Evolutionary conservation across 2,329 filamentous ascomycete genomes (phyloP), one percentile per base, ranked within the genome.

Genomic region (Byssochlamys sp.): DNA sequence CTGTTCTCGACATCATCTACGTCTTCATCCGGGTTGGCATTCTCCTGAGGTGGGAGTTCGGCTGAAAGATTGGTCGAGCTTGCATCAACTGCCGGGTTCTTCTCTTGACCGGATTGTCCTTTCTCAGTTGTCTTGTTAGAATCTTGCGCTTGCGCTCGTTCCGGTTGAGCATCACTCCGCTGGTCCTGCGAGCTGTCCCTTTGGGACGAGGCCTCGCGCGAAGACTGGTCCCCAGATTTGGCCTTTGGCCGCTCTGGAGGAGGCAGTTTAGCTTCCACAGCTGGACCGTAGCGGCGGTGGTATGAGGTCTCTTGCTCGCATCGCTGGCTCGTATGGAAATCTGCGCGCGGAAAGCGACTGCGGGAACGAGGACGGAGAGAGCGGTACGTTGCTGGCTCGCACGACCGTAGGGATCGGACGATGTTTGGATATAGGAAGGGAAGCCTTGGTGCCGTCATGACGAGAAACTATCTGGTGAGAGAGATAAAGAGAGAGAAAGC

Each of bases 401-500:
- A 83, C 68, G 71, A 71, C 67, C 79, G 77, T 61, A 79, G 70
- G 14, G 79, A 77, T 56, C 84, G 83, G 71, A 86, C 82, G 56
- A 89, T 72, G 63, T 84, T 83, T 52, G 87, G 85, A 63, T 88
- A 89, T 19, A 89, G 77, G 66, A 89, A 89, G 14, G 83, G 82
- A 59, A 89, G 76, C 66, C 86, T 80, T 59, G 78, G 75, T 26
- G 81, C 78, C 61, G 85, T 79, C 84, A 89, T 89, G 60, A 65
- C 70, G 55, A 52, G 52, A 52, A 50, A 51, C 6, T 27, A 57
- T 53, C n/a, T 27, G 56, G 24, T 19, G 45, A 29, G 50, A 31
- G 35, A 57, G 19, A 54, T 26, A 11, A 35, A 50, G 35, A 57
- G 19, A 54, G 29, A 11, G 48, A 50, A 27, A 45, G 45, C 11